These are phyloP conservation scores for Eucommia ulmoides DNA, from an alignment of 257 asterid species.

Conservation along the genomic window DNA sequence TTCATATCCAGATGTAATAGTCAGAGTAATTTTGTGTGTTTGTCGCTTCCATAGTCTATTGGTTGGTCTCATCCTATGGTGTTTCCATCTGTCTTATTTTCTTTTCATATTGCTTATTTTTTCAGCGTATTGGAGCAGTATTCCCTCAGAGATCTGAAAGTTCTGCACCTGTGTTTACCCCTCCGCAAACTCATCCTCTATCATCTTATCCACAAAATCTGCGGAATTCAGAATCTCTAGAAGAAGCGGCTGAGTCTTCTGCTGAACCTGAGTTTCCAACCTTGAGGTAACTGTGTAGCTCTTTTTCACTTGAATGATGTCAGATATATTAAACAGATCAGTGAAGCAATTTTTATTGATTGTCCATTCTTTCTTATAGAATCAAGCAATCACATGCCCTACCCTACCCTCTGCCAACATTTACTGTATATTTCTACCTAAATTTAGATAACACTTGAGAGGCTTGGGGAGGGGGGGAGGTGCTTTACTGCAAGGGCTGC, in stretches of 20 bases:
- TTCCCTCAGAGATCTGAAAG: conserved; percentile 93
- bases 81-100: not conserved
- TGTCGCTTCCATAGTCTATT: not conserved
- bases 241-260: conserved; percentile 69
- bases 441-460: too few relatives aligned
- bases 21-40: not conserved
- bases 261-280: conserved; percentile 93
- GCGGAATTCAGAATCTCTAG: conserved; percentile 52
- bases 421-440: too few relatives aligned
- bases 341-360: too few relatives aligned
- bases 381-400: too few relatives aligned
- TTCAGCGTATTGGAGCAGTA: conserved; percentile 92
- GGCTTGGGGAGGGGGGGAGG: too few relatives aligned
- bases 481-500: too few relatives aligned
- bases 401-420: too few relatives aligned
- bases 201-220: conserved; percentile 80
- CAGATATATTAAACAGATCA: too few relatives aligned
- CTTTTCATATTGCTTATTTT: conserved; percentile 17
- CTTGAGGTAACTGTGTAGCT: conserved; percentile 44
- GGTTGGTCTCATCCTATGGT: not conserved
- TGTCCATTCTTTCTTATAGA: too few relatives aligned
- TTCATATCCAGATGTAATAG: not conserved
- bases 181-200: conserved; percentile 85
- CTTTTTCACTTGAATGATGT: too few relatives aligned
- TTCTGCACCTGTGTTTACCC: conserved; percentile 84